These are phyloP conservation scores for Phytophthora cactorum DNA, from an alignment of 352 stramenopile species.

Conservation along the genomic window DNA sequence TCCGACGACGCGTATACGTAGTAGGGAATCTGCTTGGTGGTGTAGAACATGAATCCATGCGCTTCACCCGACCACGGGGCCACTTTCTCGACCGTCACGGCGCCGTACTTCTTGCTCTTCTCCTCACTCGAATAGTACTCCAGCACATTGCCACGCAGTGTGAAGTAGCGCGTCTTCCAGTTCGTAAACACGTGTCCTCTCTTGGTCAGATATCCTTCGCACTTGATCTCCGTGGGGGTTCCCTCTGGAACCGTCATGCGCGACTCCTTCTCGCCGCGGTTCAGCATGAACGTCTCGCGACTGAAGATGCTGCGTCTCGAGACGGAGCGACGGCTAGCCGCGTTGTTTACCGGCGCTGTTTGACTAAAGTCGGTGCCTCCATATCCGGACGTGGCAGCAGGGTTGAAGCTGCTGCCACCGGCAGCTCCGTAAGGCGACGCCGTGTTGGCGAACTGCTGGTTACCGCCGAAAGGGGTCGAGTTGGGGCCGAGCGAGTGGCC, in stretches of 20 bases:
- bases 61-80: slow-evolving; percentile 84
- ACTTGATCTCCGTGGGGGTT: slow-evolving; percentile 67
- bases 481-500: slow-evolving; percentile 76
- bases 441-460: slow-evolving; percentile 39
- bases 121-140: slow-evolving; percentile 88
- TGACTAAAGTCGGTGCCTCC: slow-evolving; percentile 40
- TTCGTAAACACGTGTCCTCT: slow-evolving; percentile 90
- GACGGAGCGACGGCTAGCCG: slow-evolving; percentile 48
- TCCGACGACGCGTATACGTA: slow-evolving; percentile 90
- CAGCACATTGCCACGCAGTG: slow-evolving; percentile 79
- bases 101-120: slow-evolving; percentile 86
- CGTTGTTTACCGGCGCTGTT: slow-evolving; percentile 35
- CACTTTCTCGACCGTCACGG: slow-evolving; percentile 88
- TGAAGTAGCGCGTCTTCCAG: slow-evolving; percentile 92
- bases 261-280: slow-evolving; percentile 72
- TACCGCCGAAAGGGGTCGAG: slow-evolving; percentile 35
- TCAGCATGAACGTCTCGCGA: slow-evolving; percentile 80
- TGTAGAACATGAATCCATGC: slow-evolving; percentile 92
- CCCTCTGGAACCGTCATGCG: slow-evolving; percentile 62
- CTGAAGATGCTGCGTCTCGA: slow-evolving; percentile 81
- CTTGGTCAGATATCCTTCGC: slow-evolving; percentile 88
- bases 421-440: slow-evolving; percentile 25
- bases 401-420: slow-evolving; percentile 32
- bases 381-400: slow-evolving; percentile 26
- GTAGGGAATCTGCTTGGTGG: slow-evolving; percentile 89